Base-by-base conservation (phyloP, 805 yeast genomes). In the Candida stauntonica region DNA sequence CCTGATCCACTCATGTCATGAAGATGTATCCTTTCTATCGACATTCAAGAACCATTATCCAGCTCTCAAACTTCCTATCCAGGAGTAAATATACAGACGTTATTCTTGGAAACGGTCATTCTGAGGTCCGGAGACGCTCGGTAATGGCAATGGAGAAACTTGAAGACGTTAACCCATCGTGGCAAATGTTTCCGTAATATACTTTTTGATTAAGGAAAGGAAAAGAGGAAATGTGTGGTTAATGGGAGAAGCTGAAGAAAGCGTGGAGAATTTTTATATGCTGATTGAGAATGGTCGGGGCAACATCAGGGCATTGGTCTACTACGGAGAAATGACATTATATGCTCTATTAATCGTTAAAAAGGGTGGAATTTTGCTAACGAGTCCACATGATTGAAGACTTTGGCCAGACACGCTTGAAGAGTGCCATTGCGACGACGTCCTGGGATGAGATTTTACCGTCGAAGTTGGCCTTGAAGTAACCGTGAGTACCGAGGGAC, bases 401-500 rank as follows among this genome's bases (percentile, higher is more conserved):
- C 39, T 63, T 74, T 28, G 99, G 98, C 97, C 97, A 93, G 45
- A 83, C 83, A 55, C 99, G 79, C 66, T 86, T 91, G 68, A 85
- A 93, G 51, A 93, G 64, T 21, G 96, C 79, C 97, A 93, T 87
- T 17, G 87, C 97, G 34, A 93, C 79, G 12, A 86, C 80, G 63
- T 93, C 99, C 64, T 89, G 97, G 0, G 96, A 83, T 36, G 84
- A 79, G 54, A 94, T 68, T 55, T 82, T 86, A 42, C 89, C 91
- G 58, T 93, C 97, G 54, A 93, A 93, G 7, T 85, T 83, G 17
- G 97, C 96, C 67, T 93, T 93, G 76, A 83, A 89, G 68, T 91
- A 87, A 47, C 99, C 99, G 60, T 93, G 99, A 2, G 99, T 93
- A 66, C 99, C 99, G 68, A 93, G 72, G 58, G 89, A 77, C 61